Evolutionary conservation across 2,329 filamentous ascomycete genomes (phyloP).

Genomic region (Bipolaris victoriae): DNA sequence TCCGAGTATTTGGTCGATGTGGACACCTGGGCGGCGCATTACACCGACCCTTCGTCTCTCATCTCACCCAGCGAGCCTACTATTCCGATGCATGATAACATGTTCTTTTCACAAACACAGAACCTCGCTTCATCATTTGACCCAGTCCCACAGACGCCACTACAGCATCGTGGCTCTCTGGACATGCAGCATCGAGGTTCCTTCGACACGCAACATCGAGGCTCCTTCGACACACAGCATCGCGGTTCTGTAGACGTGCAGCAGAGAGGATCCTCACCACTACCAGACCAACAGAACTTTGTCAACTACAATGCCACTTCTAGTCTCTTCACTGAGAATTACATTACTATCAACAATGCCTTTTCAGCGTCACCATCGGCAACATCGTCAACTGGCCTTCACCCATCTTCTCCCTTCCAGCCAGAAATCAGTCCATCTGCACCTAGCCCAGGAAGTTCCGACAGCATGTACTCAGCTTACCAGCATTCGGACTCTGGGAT

Average conservation of each 20-base stretch:
- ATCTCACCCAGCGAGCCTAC: slow-evolving; percentile 39
- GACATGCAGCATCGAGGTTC: slow-evolving; percentile 28
- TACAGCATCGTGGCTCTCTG: slow-evolving; percentile 27
- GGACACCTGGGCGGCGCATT: slow-evolving; percentile 34
- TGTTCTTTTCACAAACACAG: slow-evolving; percentile 27
- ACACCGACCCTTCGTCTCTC: slow-evolving; percentile 35
- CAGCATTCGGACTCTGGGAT: slow-evolving; percentile 35
- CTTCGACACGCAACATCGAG: too few relatives aligned
- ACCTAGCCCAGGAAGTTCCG: slow-evolving; percentile 41
- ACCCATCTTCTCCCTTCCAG: slow-evolving; percentile 28
- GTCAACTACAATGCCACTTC: slow-evolving; percentile 39
- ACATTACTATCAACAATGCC: slow-evolving; percentile 25
- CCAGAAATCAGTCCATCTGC: slow-evolving; percentile 35
- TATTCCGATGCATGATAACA: slow-evolving; percentile 30
- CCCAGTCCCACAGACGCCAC: slow-evolving; percentile 18
- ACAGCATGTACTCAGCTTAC: slow-evolving; percentile 35
- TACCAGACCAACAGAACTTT: slow-evolving; percentile 33
- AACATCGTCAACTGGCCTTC: slow-evolving; percentile 29
- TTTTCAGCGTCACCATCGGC: slow-evolving; percentile 30
- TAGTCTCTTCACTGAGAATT: slow-evolving; percentile 33
- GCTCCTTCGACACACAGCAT: neutral
- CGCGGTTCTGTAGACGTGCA: slow-evolving; percentile 33
- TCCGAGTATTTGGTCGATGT: slow-evolving; percentile 28
- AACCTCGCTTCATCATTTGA: slow-evolving; percentile 22
- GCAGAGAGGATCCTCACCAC: slow-evolving; percentile 32